Percentiles rank a stretch among this genome's conserved stretches.
Evolutionary conservation across 1,139 yeast species (phyloP).

Genomic region (Saccharomyces pastorianus): DNA sequence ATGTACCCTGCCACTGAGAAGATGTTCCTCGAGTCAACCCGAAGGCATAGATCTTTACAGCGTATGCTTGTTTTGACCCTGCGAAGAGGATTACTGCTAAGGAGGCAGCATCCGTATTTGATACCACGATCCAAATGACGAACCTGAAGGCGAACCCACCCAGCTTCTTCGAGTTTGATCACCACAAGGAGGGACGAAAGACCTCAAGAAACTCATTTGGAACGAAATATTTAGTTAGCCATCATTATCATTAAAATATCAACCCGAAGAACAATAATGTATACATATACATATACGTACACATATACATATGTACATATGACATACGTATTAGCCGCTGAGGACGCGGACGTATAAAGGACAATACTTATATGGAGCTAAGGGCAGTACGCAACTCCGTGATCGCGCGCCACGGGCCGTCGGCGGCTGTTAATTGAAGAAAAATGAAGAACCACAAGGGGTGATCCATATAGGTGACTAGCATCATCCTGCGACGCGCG

Average conservation of each 20-base stretch:
- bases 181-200: slow-evolving; percentile 60
- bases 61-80: slow-evolving; percentile 72
- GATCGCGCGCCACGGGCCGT: background rate
- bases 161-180: slow-evolving; percentile 77
- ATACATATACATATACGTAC: background rate
- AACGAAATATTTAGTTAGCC: slow-evolving; percentile 37
- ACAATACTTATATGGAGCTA: background rate
- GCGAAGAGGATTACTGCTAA: slow-evolving; percentile 67
- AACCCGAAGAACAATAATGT: background rate
- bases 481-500: background rate
- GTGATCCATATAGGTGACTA: background rate
- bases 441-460: background rate
- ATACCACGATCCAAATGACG: slow-evolving; percentile 80
- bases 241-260: background rate
- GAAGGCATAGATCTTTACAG: slow-evolving; percentile 69
- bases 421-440: background rate
- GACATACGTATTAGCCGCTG: background rate
- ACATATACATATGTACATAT: background rate
- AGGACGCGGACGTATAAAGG: background rate
- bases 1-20: slow-evolving; percentile 45
- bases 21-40: slow-evolving; percentile 54
- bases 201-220: slow-evolving; percentile 62
- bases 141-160: slow-evolving; percentile 69
- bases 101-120: slow-evolving; percentile 81
- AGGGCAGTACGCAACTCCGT: background rate